Conservation (phyloP, 78 protist genomes). For the Chrysochromulina tobinii region DNA sequence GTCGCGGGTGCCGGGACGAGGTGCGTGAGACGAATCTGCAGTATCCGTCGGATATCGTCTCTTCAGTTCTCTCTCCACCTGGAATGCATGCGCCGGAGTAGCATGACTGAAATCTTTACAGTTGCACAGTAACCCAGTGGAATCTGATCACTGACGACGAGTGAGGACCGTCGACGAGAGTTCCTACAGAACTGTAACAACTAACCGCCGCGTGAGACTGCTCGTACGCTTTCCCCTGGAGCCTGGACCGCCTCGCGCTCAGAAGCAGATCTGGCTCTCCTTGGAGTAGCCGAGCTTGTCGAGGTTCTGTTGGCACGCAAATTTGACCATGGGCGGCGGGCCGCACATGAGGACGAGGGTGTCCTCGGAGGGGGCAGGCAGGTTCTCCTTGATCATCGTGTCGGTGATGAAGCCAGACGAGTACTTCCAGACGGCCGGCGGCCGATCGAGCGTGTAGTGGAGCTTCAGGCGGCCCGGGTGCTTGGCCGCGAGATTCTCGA, state of each 20-base stretch:
- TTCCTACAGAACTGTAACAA: no score
- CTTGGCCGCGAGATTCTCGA: slow-evolving; percentile 15
- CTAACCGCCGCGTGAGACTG: no score
- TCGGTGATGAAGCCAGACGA: slow-evolving; percentile 36
- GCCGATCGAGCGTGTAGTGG: not conserved
- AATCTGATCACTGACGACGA: no score
- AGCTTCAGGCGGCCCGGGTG: slow-evolving; percentile 23
- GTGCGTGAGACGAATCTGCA: no score
- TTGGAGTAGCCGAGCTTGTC: slow-evolving; percentile 5
- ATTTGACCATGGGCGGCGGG: slow-evolving; percentile 53
- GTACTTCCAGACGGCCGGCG: not conserved
- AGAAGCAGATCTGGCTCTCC: not conserved
- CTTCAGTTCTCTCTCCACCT: no score
- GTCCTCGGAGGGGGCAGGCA: slow-evolving; percentile 5
- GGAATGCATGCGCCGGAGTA: no score
- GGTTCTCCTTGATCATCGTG: slow-evolving; percentile 16
- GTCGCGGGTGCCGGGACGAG: no score
- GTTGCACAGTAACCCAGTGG: no score
- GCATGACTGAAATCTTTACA: no score
- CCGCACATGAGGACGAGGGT: slow-evolving; percentile 35
- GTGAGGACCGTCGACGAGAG: no score
- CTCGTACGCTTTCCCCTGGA: no score
- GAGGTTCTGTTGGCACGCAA: not conserved
- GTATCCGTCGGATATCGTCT: no score
- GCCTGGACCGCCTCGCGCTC: not conserved